A percentile compares a stretch with the other conserved stretches of the same genome.
These are phyloP conservation scores for Collybia sordida DNA, from an alignment of 768 basidiomycete species.

Conservation along the genomic window DNA sequence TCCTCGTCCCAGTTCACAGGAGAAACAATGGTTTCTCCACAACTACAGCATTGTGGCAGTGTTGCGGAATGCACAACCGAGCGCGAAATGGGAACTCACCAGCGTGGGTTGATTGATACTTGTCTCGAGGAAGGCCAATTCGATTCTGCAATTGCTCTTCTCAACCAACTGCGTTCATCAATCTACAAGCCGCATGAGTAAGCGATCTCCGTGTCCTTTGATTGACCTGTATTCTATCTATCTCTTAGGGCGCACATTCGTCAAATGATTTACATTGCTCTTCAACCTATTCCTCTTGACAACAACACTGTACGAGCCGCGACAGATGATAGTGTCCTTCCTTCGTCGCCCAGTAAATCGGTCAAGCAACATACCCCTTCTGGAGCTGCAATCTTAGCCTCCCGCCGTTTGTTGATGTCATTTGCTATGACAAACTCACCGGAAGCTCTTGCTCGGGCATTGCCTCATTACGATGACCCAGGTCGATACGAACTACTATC, in stretches of 20 bases:
- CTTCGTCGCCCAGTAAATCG: constrained; percentile 51
- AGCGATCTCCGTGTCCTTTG: constrained; percentile 21
- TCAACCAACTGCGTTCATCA: constrained; percentile 63
- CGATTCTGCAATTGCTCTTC: constrained; percentile 59
- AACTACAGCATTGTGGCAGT: not conserved
- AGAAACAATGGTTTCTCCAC: too few species aligned
- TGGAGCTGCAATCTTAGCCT: constrained; percentile 44
- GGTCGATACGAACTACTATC: constrained; percentile 14
- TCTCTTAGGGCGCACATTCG: constrained; percentile 56
- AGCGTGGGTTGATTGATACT: constrained; percentile 62
- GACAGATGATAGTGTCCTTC: constrained; percentile 19
- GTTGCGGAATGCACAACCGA: constrained; percentile 19
- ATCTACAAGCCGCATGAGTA: constrained; percentile 59
- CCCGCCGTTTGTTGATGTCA: constrained; percentile 54
- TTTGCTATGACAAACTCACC: constrained; percentile 59
- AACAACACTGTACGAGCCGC: constrained; percentile 16
- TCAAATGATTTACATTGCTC: constrained; percentile 68
- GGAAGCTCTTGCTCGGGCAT: constrained; percentile 46
- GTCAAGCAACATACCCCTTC: constrained; percentile 40
- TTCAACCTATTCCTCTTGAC: constrained; percentile 45
- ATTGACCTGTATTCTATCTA: constrained; percentile 1
- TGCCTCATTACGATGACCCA: constrained; percentile 47
- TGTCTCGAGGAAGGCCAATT: constrained; percentile 80
- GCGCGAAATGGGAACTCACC: constrained; percentile 45
- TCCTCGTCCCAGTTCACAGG: too few species aligned